A percentile compares a stretch with the other conserved stretches of the same genome.
Evolutionary conservation across 768 basidiomycete species (phyloP).

Genomic region (Russula sp.): DNA sequence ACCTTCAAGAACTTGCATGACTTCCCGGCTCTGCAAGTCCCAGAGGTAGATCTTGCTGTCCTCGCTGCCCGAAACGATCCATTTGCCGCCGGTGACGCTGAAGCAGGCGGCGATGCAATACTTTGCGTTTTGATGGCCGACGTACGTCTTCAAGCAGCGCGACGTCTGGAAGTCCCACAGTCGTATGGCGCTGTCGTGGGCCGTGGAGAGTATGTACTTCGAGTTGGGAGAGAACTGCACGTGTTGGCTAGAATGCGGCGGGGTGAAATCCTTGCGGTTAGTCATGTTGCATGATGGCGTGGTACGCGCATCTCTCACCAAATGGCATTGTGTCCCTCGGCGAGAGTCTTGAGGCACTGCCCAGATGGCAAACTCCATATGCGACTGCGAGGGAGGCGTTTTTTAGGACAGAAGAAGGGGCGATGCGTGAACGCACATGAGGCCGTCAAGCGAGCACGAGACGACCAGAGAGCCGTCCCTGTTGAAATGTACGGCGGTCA

Average conservation of each 20-base stretch:
- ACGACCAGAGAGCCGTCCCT: conserved; percentile 87
- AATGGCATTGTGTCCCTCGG: conserved; percentile 81
- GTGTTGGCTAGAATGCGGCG: conserved; percentile 55
- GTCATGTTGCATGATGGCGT: background rate
- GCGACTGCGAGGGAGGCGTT: conserved; percentile 49
- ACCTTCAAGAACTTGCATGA: conserved; percentile 74
- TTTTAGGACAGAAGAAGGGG: conserved; percentile 5
- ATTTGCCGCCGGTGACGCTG: conserved; percentile 78
- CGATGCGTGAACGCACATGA: conserved; percentile 60
- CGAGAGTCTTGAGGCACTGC: conserved; percentile 93
- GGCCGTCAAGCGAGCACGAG: conserved; percentile 85
- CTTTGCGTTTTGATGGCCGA: conserved; percentile 74
- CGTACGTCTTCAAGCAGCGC: conserved; percentile 85
- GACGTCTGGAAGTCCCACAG: conserved; percentile 94
- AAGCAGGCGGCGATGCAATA: conserved; percentile 84
- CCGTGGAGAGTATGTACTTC: conserved; percentile 88
- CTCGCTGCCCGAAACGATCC: conserved; percentile 90
- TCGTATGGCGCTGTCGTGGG: conserved; percentile 88
- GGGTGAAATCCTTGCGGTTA: background rate
- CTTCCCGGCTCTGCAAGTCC: conserved; percentile 84
- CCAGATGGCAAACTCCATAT: conserved; percentile 93
- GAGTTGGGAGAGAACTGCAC: conserved; percentile 95
- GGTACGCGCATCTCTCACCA: conserved; percentile 42
- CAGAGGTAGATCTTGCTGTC: conserved; percentile 86
- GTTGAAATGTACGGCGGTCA: conserved; percentile 93